Conservation (phyloP, 2,329 filamentous ascomycete genomes). For the Rosellinia necatrix region DNA sequence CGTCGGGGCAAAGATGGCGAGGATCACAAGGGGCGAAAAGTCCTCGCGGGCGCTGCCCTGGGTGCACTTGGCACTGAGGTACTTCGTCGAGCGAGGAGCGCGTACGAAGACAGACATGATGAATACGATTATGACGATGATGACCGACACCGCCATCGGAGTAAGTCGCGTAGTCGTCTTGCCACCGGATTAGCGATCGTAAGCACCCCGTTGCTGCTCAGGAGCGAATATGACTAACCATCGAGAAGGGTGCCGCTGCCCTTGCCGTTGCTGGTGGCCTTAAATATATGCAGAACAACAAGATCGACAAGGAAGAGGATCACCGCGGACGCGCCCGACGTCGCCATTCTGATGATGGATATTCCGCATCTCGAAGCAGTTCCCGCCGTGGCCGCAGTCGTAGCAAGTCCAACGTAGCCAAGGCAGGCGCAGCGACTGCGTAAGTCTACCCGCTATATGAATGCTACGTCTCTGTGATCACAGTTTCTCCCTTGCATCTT, state of each 20-base stretch:
- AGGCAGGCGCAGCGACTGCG: constrained; percentile 61
- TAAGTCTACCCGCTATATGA: constrained; percentile 30
- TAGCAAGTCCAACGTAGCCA: constrained; percentile 50
- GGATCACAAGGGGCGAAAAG: constrained; percentile 61
- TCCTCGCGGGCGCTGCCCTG: constrained; percentile 64
- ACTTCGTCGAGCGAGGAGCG: constrained; percentile 62
- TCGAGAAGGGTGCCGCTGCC: constrained; percentile 54
- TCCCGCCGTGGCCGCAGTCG: constrained; percentile 51
- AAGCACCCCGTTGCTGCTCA: constrained; percentile 26
- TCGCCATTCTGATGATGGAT: constrained; percentile 50
- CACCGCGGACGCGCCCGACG: constrained; percentile 60
- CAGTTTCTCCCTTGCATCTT: neutral
- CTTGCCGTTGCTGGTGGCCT: constrained; percentile 68
- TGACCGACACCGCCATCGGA: constrained; percentile 46
- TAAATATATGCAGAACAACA: constrained; percentile 66
- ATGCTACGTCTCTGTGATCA: neutral
- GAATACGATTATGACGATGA: constrained; percentile 40
- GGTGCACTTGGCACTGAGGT: constrained; percentile 67
- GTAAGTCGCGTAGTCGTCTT: constrained; percentile 48
- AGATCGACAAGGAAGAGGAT: constrained; percentile 63
- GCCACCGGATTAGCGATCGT: constrained; percentile 67
- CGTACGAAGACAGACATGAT: constrained; percentile 59
- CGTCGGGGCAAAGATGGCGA: constrained; percentile 58
- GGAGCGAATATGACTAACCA: constrained; percentile 12
- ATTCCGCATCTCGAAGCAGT: constrained; percentile 52